Evolutionary conservation across 331 rosid species (phyloP), one percentile per base, ranked within the genome.

Genomic region (Ulmus americana): DNA sequence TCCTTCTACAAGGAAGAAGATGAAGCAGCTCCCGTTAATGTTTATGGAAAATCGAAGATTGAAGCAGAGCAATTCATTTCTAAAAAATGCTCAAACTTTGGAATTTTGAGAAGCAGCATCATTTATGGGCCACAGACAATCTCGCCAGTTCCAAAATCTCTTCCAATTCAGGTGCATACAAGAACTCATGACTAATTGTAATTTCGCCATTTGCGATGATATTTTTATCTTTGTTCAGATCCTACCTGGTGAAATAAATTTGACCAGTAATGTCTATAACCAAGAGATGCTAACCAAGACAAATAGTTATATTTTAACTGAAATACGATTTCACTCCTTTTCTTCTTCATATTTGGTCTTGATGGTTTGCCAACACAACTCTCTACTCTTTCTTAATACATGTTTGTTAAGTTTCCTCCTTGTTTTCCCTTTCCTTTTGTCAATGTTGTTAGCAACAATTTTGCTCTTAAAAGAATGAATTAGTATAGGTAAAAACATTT

Each of bases 1-100:
- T 80, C 91, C 73, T 92, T 92, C 74, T 92, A 89, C 82, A 80
- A 82, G 80, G 98, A 92, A 76, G 95, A 92, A 57, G 95, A 89
- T 72, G 68, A 68, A 76, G 69, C 81, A 44, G 28, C 77, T 64
- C 95, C 95, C 1, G 83, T 92, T 60, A 89, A 89, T 73, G 85
- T 80, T 48, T 89, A 92, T 77, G 98, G 95, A 42, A 85, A 85
- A 78, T 85, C 98, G 14, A 92, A 89, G 77, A 64, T 85, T 48
- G 88, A 80, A 42, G 95, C 97, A 15, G 98, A 92, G 75, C 61
- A 86, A 77, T 77, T 85, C 67, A 80, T 92, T 68, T 72, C 76
- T n/a, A 85, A 83, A 73, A 87, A 81, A 39, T 87, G 64, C 53
- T 72, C 82, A 0, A 89, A 89, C 83, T 82, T 72, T 69, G 90